phyloP scores from a whole-genome alignment of 495 filamentous ascomycete genomes.

The Talaromyces stipitatus region DNA sequence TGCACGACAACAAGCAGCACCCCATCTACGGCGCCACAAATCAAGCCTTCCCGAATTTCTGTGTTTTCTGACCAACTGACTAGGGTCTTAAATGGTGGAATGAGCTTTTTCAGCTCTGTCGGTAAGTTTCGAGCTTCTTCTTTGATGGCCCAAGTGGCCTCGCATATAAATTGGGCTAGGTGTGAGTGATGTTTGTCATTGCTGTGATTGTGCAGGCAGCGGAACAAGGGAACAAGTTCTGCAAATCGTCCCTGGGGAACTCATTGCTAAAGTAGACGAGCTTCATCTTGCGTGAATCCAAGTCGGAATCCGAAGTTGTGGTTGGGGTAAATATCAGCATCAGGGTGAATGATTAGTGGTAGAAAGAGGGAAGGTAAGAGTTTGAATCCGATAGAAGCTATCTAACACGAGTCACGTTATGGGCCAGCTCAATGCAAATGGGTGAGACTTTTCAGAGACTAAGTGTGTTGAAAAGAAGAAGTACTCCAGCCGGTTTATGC shows the following conservation, averaged over 20 bases:
- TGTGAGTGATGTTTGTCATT: slow-evolving; percentile 26
- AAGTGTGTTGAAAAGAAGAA: too few relatives aligned
- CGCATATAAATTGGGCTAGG: slow-evolving; percentile 29
- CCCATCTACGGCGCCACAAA: slow-evolving; percentile 30
- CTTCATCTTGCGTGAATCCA: slow-evolving; percentile 10
- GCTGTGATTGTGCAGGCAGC: slow-evolving; percentile 28
- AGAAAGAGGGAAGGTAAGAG: too few relatives aligned
- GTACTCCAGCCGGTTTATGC: too few relatives aligned
- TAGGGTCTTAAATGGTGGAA: slow-evolving; percentile 34
- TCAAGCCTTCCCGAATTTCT: slow-evolving; percentile 21
- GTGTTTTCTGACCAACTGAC: slow-evolving; percentile 21
- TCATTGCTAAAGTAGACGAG: slow-evolving; percentile 37
- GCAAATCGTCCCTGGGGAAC: slow-evolving; percentile 31
- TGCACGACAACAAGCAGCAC: slow-evolving; percentile 26
- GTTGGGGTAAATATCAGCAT: too few relatives aligned
- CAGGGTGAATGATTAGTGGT: too few relatives aligned
- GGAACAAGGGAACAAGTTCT: slow-evolving; percentile 32
- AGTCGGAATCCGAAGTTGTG: not conserved
- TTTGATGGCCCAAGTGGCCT: slow-evolving; percentile 22
- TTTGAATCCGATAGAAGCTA: too few relatives aligned
- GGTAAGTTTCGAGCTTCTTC: slow-evolving; percentile 29
- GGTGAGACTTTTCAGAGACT: too few relatives aligned
- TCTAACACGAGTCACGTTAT: too few relatives aligned
- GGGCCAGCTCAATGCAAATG: too few relatives aligned
- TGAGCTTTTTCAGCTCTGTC: slow-evolving; percentile 10